phyloP scores from a whole-genome alignment of 2,329 filamentous ascomycete species.

The Catunica adiposa region DNA sequence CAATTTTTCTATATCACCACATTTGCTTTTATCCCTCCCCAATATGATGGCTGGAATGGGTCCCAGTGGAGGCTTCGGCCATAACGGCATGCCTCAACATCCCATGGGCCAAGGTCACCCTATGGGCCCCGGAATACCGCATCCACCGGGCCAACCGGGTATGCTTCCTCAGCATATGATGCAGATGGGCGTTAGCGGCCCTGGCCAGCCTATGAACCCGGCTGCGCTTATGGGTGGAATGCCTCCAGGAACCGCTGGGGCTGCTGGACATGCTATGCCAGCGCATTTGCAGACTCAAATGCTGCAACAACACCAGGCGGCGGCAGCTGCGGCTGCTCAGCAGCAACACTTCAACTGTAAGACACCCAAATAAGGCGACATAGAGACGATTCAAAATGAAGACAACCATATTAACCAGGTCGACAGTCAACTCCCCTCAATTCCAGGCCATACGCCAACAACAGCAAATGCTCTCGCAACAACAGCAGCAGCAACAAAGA shows the following conservation, averaged over 20 bases:
- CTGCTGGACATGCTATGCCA: conserved; percentile 48
- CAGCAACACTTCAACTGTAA: conserved; percentile 10
- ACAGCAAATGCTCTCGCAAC: conserved; percentile 41
- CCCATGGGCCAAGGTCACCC: conserved; percentile 47
- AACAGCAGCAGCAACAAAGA: conserved; percentile 33
- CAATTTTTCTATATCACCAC: neutral
- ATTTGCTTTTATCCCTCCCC: neutral
- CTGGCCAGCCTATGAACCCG: conserved; percentile 57
- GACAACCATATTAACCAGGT: too few species aligned
- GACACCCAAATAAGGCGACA: too few species aligned
- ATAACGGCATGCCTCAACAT: conserved; percentile 52
- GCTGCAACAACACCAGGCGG: conserved; percentile 35
- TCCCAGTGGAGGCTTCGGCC: conserved; percentile 49
- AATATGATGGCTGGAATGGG: conserved; percentile 57
- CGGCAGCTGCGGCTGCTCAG: neutral
- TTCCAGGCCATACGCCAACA: conserved; percentile 26
- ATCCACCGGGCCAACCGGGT: conserved; percentile 49
- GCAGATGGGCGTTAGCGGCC: conserved; percentile 53
- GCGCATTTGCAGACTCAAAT: conserved; percentile 49
- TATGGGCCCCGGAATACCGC: conserved; percentile 45
- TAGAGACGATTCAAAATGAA: too few species aligned
- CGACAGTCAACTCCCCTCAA: neutral
- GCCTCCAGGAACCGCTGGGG: conserved; percentile 47
- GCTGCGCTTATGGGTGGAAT: conserved; percentile 57
- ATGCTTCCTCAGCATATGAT: conserved; percentile 51